Conservation (phyloP, 2,329 filamentous ascomycete species). For the Phialemoniopsis sp. region DNA sequence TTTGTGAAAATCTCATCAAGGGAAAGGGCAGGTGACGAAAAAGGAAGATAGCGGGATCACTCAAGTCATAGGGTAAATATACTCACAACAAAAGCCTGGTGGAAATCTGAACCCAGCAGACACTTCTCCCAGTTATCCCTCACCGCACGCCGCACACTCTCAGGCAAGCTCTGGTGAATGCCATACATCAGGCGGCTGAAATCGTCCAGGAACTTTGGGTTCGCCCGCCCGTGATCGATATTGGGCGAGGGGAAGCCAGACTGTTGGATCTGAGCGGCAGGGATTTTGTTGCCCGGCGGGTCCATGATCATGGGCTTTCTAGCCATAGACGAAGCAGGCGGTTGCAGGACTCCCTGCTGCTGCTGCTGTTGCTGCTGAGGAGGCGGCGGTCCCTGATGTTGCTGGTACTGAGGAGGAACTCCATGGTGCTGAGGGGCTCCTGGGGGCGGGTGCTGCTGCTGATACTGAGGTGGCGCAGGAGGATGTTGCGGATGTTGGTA, state of each 20-base stretch:
- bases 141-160: constrained; percentile 42
- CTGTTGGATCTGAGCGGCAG: not conserved
- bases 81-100: constrained; percentile 49
- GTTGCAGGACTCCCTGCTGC: constrained; percentile 1
- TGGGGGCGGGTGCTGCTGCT: not conserved
- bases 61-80: too few species aligned
- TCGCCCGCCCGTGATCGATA: constrained; percentile 17
- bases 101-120: constrained; percentile 45
- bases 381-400: not conserved
- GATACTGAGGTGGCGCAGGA: too few species aligned
- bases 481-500: too few species aligned
- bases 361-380: not conserved
- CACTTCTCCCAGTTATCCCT: constrained; percentile 48
- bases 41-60: too few species aligned
- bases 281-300: constrained; percentile 15
- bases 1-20: too few species aligned
- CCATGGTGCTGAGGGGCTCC: not conserved
- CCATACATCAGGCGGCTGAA: constrained; percentile 28
- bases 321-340: constrained; percentile 2
- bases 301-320: constrained; percentile 20
- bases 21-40: constrained; percentile 1
- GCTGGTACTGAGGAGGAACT: too few species aligned
- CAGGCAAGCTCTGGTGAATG: constrained; percentile 33
- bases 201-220: constrained; percentile 33
- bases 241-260: constrained; percentile 28